Evolutionary conservation across 768 basidiomycete species (phyloP).

Genomic region (Candolleomyces eurysporus): DNA sequence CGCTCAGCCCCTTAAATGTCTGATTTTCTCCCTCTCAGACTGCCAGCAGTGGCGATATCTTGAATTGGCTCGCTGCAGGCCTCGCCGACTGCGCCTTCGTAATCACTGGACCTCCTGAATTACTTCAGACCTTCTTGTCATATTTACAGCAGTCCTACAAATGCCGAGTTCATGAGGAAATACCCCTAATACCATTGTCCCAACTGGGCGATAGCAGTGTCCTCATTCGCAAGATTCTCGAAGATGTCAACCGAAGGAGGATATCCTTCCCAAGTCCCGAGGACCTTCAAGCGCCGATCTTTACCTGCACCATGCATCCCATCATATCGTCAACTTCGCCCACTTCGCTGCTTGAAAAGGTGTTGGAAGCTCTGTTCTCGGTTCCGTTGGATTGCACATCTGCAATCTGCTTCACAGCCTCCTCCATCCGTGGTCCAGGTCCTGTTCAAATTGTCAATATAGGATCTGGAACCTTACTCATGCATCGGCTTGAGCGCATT

Average conservation of each 20-base stretch:
- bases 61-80: no score
- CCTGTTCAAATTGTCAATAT: slow-evolving; percentile 43
- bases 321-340: neutral
- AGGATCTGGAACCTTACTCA: slow-evolving; percentile 44
- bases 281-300: slow-evolving; percentile 35
- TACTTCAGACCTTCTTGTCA: no score
- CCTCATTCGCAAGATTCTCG: slow-evolving; percentile 33
- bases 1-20: no score
- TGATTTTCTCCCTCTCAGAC: no score
- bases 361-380: neutral
- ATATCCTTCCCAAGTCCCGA: slow-evolving; percentile 50
- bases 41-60: no score
- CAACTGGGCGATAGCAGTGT: neutral
- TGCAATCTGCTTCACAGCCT: neutral
- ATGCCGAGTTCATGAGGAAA: neutral
- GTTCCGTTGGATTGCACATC: neutral
- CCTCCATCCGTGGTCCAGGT: neutral
- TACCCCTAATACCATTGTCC: neutral
- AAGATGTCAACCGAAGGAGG: slow-evolving; percentile 40
- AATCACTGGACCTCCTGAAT: no score
- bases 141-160: neutral
- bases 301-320: neutral
- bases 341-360: neutral
- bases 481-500: slow-evolving; percentile 36
- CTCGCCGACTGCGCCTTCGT: no score